These are phyloP conservation scores for Penicillium sp. DNA, from an alignment of 2,329 filamentous ascomycete species.

Conservation along the genomic window DNA sequence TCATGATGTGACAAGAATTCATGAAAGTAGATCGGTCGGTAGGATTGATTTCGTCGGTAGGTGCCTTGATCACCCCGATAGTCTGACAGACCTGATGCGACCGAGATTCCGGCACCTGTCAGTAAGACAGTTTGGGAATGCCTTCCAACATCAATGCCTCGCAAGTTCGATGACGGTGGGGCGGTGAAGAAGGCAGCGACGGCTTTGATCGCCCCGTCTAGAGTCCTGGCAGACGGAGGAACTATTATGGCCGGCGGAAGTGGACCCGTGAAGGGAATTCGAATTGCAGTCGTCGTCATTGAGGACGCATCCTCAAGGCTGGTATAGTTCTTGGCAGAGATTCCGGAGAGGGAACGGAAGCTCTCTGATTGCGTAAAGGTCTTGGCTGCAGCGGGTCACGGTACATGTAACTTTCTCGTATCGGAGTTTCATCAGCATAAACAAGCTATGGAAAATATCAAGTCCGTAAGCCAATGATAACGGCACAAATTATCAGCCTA, in stretches of 20 bases:
- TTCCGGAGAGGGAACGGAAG: not conserved
- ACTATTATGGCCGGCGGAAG: constrained; percentile 74
- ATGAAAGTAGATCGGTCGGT: constrained; percentile 88
- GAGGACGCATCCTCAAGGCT: constrained; percentile 33
- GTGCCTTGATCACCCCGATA: constrained; percentile 89
- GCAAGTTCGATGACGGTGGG: constrained; percentile 53
- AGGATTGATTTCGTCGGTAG: constrained; percentile 86
- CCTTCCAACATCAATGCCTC: constrained; percentile 42
- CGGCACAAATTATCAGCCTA: not conserved
- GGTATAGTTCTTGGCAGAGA: constrained; percentile 11
- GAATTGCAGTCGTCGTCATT: constrained; percentile 73
- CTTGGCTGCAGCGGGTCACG: not conserved
- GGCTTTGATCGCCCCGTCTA: constrained; percentile 73
- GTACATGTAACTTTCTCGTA: not conserved
- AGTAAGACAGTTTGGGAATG: constrained; percentile 63
- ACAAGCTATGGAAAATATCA: not conserved
- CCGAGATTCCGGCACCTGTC: constrained; percentile 87
- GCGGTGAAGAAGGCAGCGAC: constrained; percentile 73
- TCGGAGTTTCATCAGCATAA: not conserved
- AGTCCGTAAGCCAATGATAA: not conserved
- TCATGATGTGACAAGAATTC: constrained; percentile 84
- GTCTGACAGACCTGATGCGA: constrained; percentile 88
- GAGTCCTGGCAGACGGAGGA: constrained; percentile 68
- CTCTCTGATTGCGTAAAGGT: not conserved
- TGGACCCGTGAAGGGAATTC: constrained; percentile 87